Conservation (phyloP, 345 rosid species). For the Syzygium aromaticum region DNA sequence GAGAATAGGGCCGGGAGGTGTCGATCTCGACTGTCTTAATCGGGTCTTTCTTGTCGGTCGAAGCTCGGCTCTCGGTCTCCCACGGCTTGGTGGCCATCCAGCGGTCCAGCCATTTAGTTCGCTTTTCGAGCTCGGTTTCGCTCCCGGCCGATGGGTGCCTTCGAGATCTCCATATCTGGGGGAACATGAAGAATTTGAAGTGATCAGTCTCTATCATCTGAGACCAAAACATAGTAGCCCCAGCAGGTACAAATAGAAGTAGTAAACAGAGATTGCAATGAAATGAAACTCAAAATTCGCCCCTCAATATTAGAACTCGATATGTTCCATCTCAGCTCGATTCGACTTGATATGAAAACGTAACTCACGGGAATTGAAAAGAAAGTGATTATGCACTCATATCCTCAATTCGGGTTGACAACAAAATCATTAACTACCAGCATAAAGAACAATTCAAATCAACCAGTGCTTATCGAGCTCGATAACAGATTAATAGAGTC, state of each 20-base stretch:
- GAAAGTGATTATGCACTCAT: background rate
- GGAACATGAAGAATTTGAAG: background rate
- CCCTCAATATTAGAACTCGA: background rate
- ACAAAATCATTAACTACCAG: background rate
- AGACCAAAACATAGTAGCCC: background rate
- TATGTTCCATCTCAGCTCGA: background rate
- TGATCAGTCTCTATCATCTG: background rate
- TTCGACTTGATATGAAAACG: background rate
- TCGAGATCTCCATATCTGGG: slow-evolving; percentile 51
- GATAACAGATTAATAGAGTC: background rate
- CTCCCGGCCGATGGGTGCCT: slow-evolving; percentile 55
- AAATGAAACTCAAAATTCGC: background rate
- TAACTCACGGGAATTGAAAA: background rate
- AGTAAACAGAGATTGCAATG: background rate
- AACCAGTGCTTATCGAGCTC: background rate
- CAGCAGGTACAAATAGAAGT: background rate
- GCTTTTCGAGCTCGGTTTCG: slow-evolving; percentile 33
- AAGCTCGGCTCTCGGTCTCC: slow-evolving; percentile 37
- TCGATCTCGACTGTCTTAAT: slow-evolving; percentile 53
- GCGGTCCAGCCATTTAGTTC: slow-evolving; percentile 68
- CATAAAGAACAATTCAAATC: background rate
- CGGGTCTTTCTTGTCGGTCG: slow-evolving; percentile 32
- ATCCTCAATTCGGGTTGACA: background rate
- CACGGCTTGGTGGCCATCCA: slow-evolving; percentile 82
- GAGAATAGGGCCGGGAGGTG: slow-evolving; percentile 13